phyloP scores from a whole-genome alignment of 2,329 filamentous ascomycete species.

The Aspergillus sojae region DNA sequence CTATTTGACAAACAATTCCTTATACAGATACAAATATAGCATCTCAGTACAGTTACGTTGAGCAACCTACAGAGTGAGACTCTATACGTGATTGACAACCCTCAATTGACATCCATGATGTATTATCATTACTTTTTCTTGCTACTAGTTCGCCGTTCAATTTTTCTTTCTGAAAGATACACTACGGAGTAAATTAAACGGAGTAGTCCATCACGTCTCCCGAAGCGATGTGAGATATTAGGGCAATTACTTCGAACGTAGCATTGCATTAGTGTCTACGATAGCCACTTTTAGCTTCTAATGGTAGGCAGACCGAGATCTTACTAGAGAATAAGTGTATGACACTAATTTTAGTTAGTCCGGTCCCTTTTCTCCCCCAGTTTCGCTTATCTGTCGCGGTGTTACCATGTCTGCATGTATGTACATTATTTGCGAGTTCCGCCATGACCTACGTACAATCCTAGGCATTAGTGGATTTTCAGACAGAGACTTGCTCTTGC shows the following conservation, averaged over 20 bases:
- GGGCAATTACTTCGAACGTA: neutral
- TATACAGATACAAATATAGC: too few relatives aligned
- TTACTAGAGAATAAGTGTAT: neutral
- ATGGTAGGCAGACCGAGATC: neutral
- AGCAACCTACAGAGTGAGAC: too few relatives aligned
- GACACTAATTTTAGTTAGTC: neutral
- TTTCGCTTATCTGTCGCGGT: neutral
- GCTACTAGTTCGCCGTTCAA: neutral
- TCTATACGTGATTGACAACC: too few relatives aligned
- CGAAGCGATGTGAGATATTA: neutral
- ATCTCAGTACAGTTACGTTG: too few relatives aligned
- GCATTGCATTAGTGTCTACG: neutral
- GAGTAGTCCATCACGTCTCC: neutral
- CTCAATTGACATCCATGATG: too few relatives aligned
- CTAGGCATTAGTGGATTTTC: too few relatives aligned
- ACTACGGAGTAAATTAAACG: too few relatives aligned
- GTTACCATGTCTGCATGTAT: neutral
- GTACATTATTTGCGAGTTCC: too few relatives aligned
- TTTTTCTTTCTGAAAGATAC: neutral
- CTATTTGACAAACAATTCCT: too few relatives aligned
- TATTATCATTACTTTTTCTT: neutral
- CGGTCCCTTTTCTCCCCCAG: neutral
- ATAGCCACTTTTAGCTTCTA: neutral
- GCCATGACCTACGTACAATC: too few relatives aligned
- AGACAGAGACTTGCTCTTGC: neutral